Percentiles rank a stretch among this genome's conserved stretches.
These are phyloP conservation scores for Gyrodon lividus DNA, from an alignment of 768 basidiomycete species.

Conservation along the genomic window DNA sequence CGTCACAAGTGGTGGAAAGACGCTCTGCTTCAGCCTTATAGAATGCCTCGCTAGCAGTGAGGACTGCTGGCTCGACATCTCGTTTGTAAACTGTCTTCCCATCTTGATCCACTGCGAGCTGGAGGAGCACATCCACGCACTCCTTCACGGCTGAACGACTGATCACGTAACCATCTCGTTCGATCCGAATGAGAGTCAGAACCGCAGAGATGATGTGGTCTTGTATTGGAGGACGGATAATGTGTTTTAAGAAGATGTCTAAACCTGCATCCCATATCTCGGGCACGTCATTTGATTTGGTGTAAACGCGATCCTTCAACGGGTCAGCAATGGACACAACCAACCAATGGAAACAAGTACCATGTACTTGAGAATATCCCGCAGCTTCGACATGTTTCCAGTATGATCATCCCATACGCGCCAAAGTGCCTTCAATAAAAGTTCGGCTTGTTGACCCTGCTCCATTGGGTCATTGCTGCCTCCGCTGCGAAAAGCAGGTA, in stretches of 20 bases:
- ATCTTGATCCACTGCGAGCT: constrained; percentile 53
- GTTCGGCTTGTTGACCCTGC: constrained; percentile 79
- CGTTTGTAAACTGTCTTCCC: constrained; percentile 71
- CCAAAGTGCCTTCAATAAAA: constrained; percentile 77
- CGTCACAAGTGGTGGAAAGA: constrained; percentile 72
- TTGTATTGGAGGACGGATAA: constrained; percentile 79
- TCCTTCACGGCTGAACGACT: constrained; percentile 89
- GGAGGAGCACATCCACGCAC: constrained; percentile 80
- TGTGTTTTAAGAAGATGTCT: constrained; percentile 77
- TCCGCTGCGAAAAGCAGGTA: constrained; percentile 81
- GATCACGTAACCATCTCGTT: constrained; percentile 88
- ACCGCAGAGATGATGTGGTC: constrained; percentile 80
- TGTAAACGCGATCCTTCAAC: constrained; percentile 86
- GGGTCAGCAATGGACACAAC: constrained; percentile 12
- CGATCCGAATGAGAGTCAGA: constrained; percentile 82
- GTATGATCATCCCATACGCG: constrained; percentile 94
- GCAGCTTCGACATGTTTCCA: constrained; percentile 82
- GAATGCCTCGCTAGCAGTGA: constrained; percentile 75
- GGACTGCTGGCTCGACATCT: constrained; percentile 80
- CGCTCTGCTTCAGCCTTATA: constrained; percentile 74
- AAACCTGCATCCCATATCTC: constrained; percentile 81
- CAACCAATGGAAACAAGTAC: constrained; percentile 42
- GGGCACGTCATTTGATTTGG: constrained; percentile 69
- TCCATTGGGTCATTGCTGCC: constrained; percentile 66
- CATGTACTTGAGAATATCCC: constrained; percentile 95